phyloP scores from a whole-genome alignment of 2,329 filamentous ascomycete genomes.

The Colletotrichum sp. region DNA sequence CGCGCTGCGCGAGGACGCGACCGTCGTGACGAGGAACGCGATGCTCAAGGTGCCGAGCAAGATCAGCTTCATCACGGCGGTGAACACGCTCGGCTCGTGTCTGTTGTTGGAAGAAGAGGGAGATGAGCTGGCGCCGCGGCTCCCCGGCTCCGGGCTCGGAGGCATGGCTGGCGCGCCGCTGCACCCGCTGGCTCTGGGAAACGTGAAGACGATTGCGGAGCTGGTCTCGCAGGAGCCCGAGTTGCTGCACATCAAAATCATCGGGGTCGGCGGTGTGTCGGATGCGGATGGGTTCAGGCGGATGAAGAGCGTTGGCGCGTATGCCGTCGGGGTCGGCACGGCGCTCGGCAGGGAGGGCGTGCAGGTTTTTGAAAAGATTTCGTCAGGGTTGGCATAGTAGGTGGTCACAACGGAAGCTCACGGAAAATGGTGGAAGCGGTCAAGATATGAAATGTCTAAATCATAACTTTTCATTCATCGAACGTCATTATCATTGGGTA shows the following conservation, averaged over 20 bases:
- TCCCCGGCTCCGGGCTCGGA: slow-evolving; percentile 65
- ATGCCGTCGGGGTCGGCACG: slow-evolving; percentile 72
- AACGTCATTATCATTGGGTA: slow-evolving; percentile 21
- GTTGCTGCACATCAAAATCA: slow-evolving; percentile 63
- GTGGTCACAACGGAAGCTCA: not conserved
- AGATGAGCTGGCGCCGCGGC: slow-evolving; percentile 32
- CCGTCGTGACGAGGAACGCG: slow-evolving; percentile 2
- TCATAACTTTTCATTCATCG: slow-evolving; percentile 4
- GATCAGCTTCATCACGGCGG: slow-evolving; percentile 74
- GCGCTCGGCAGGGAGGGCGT: slow-evolving; percentile 70
- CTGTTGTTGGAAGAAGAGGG: slow-evolving; percentile 54
- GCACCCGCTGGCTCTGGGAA: slow-evolving; percentile 77
- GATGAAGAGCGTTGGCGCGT: slow-evolving; percentile 72
- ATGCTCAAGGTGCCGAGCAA: slow-evolving; percentile 18
- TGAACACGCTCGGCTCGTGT: slow-evolving; percentile 74
- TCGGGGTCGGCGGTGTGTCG: slow-evolving; percentile 76
- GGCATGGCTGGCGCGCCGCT: slow-evolving; percentile 76
- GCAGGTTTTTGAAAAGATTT: slow-evolving; percentile 66
- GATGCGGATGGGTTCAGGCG: slow-evolving; percentile 66
- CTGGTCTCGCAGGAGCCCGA: slow-evolving; percentile 57
- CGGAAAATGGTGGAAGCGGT: not conserved
- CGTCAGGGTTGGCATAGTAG: slow-evolving; percentile 1
- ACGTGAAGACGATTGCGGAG: slow-evolving; percentile 70
- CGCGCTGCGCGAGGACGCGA: slow-evolving; percentile 44
- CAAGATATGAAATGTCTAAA: not conserved